A percentile compares a stretch with the other conserved stretches of the same genome.
These are phyloP conservation scores for Euphorbia corollata DNA, from an alignment of 441 rosid genomes.

Conservation along the genomic window DNA sequence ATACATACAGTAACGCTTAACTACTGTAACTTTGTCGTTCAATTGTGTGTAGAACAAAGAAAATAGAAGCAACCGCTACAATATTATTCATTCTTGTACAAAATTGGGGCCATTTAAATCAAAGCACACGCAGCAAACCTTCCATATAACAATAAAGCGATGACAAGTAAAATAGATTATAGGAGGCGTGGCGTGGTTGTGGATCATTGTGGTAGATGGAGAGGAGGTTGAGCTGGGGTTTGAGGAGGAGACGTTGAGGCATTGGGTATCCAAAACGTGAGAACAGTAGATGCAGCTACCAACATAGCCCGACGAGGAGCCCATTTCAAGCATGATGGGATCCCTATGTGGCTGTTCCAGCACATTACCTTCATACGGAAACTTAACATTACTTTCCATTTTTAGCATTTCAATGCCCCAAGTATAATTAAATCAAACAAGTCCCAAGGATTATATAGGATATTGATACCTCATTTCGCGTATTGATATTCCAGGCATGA, in stretches of 20 bases:
- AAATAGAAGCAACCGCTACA: background rate
- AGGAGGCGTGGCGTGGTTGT: background rate
- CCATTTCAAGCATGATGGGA: constrained; percentile 84
- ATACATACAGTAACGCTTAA: background rate
- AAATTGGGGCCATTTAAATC: constrained; percentile 6
- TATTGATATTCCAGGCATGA: constrained; percentile 81
- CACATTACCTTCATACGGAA: constrained; percentile 45
- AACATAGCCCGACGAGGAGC: constrained; percentile 90
- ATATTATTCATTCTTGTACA: background rate
- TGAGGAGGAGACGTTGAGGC: constrained; percentile 28
- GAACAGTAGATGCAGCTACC: constrained; percentile 72
- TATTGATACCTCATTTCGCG: constrained; percentile 55
- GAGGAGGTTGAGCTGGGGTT: constrained; percentile 19
- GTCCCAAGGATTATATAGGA: background rate
- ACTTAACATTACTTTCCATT: background rate
- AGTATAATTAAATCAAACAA: background rate
- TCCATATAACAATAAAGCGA: background rate
- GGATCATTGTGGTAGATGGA: constrained; percentile 23
- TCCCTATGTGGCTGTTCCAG: constrained; percentile 79
- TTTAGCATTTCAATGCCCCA: too few relatives aligned
- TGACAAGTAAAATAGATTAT: background rate
- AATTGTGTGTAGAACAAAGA: background rate
- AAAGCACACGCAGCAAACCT: background rate
- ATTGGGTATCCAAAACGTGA: constrained; percentile 89
- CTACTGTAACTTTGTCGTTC: background rate